phyloP scores from a whole-genome alignment of 345 rosid genomes.

The Limnanthes douglasii region DNA sequence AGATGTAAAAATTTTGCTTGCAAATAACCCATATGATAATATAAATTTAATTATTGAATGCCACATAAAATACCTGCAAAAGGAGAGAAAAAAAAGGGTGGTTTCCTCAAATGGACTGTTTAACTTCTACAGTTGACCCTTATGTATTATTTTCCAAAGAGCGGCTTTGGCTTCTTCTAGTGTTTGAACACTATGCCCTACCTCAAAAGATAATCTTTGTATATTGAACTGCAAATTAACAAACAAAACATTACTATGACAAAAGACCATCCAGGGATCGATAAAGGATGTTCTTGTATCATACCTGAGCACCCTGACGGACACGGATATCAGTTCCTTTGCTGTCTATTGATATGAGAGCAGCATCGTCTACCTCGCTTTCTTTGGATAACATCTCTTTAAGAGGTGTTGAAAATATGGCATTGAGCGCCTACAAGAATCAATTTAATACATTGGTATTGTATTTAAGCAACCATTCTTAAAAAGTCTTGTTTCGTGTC shows the following conservation, averaged over 20 bases:
- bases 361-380: constrained; percentile 82
- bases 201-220: constrained; percentile 83
- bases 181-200: constrained; percentile 57
- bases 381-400: constrained; percentile 48
- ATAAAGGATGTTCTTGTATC: neutral
- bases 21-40: too few species aligned
- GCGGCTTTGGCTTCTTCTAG: constrained; percentile 88
- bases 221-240: constrained; percentile 48
- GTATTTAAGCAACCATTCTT: too few species aligned
- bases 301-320: constrained; percentile 97
- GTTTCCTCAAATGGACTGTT: too few species aligned
- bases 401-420: constrained; percentile 68
- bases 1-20: too few species aligned
- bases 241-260: constrained; percentile 1
- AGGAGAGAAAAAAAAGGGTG: too few species aligned
- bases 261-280: constrained; percentile 1
- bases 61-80: too few species aligned
- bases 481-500: too few species aligned
- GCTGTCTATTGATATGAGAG: constrained; percentile 91
- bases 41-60: too few species aligned
- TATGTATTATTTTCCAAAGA: constrained; percentile 50
- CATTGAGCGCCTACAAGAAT: constrained; percentile 59
- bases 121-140: constrained; percentile 41
- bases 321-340: constrained; percentile 84
- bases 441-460: too few species aligned